These are phyloP conservation scores for Hortaea sp. DNA, from an alignment of 2,329 filamentous ascomycete species.

Conservation along the genomic window DNA sequence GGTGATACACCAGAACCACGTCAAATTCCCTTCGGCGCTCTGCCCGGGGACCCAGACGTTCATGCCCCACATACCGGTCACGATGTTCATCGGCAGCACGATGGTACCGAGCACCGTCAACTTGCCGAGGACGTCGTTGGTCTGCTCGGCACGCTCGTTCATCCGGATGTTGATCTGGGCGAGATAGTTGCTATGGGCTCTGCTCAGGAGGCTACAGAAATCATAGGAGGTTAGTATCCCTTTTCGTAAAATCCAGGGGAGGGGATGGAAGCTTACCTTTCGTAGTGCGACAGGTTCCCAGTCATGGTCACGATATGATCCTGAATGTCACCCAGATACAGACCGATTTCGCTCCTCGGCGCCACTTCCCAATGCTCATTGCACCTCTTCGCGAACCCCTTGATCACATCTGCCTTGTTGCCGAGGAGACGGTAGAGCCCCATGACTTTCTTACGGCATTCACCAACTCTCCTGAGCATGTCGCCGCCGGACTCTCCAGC, in stretches of 20 bases:
- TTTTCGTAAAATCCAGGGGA: not conserved
- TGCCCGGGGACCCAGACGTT: slow-evolving; percentile 81
- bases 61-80: slow-evolving; percentile 98
- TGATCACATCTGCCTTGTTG: slow-evolving; percentile 98
- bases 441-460: slow-evolving; percentile 97
- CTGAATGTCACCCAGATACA: slow-evolving; percentile 96
- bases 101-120: slow-evolving; percentile 94
- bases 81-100: slow-evolving; percentile 96
- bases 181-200: slow-evolving; percentile 94
- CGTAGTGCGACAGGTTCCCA: slow-evolving; percentile 87
- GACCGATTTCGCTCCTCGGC: slow-evolving; percentile 87
- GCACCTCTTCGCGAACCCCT: slow-evolving; percentile 95
- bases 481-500: slow-evolving; percentile 48
- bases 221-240: slow-evolving; percentile 9
- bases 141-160: slow-evolving; percentile 95
- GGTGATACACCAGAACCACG: slow-evolving; percentile 50
- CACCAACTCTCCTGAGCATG: slow-evolving; percentile 86
- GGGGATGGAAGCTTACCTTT: slow-evolving; percentile 56
- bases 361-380: slow-evolving; percentile 98
- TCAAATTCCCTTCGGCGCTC: slow-evolving; percentile 55
- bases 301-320: slow-evolving; percentile 99
- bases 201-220: slow-evolving; percentile 63
- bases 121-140: slow-evolving; percentile 86
- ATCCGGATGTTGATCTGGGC: slow-evolving; percentile 98
- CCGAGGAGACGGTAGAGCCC: slow-evolving; percentile 82